phyloP scores from a whole-genome alignment of 305 asterid species.

The Coffea humblotiana region DNA sequence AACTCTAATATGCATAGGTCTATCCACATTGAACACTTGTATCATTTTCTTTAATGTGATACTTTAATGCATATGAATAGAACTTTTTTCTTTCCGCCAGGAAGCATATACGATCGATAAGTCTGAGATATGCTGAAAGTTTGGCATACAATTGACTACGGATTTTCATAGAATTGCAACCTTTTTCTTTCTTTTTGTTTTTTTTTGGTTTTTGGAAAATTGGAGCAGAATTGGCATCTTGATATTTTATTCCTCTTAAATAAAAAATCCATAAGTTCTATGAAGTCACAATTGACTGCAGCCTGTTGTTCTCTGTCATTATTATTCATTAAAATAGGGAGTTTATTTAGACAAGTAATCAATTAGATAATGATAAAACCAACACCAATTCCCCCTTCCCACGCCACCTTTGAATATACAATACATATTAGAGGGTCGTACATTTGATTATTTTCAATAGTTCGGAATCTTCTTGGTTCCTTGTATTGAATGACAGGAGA shows the following conservation, averaged over 20 bases:
- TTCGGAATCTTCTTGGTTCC: neutral
- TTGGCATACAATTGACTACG: too few species aligned
- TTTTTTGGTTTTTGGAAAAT: neutral
- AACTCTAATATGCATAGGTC: too few species aligned
- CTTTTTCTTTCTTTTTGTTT: too few species aligned
- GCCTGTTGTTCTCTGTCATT: neutral
- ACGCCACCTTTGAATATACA: neutral
- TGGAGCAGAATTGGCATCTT: neutral
- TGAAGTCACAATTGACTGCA: neutral
- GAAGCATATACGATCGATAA: too few species aligned
- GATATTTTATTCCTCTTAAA: neutral
- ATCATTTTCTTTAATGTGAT: neutral
- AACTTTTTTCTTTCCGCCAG: too few species aligned
- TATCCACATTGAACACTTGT: neutral
- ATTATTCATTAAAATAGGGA: neutral
- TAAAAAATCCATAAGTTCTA: neutral
- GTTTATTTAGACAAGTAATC: neutral
- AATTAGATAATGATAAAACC: neutral
- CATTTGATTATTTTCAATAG: too few species aligned
- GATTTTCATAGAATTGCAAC: too few species aligned
- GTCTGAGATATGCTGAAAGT: too few species aligned
- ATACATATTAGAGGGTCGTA: neutral
- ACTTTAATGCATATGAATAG: too few species aligned
- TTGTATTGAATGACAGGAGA: neutral
- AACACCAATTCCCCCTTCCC: neutral